Conservation (phyloP, 1,284 basidiomycete species). For the Calocybe gambosa region DNA sequence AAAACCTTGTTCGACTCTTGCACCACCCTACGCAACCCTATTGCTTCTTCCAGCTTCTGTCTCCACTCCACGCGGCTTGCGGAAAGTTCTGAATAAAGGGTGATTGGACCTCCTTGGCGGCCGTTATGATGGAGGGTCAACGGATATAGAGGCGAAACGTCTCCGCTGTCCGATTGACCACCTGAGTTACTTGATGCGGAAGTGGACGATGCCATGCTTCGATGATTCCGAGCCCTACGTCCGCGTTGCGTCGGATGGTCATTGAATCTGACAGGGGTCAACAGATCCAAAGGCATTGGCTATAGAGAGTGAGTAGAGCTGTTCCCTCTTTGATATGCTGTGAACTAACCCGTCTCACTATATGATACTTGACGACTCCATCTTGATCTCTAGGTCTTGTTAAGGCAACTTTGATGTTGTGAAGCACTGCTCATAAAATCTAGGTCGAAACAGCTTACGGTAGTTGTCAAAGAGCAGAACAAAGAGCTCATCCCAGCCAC, state of each 20-base stretch:
- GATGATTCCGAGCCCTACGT: conserved; percentile 52
- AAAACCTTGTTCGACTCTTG: conserved; percentile 93
- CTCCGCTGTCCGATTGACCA: conserved; percentile 45
- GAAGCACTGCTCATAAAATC: not conserved
- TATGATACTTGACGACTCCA: not conserved
- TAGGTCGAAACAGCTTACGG: not conserved
- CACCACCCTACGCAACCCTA: conserved; percentile 78
- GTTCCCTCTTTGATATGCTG: not conserved
- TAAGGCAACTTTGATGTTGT: not conserved
- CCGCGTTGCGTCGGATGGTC: conserved; percentile 66
- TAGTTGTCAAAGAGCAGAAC: not conserved
- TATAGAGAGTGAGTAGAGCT: not conserved
- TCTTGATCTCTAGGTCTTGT: not conserved
- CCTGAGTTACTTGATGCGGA: conserved; percentile 25
- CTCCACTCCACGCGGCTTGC: conserved; percentile 83
- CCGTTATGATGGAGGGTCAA: conserved; percentile 84
- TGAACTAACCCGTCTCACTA: not conserved
- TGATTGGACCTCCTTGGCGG: conserved; percentile 74
- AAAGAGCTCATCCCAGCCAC: not conserved
- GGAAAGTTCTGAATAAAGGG: conserved; percentile 79
- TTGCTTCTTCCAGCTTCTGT: conserved; percentile 82
- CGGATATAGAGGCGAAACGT: conserved; percentile 73
- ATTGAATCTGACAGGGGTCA: conserved; percentile 76
- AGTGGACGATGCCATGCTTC: conserved; percentile 32
- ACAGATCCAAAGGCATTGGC: conserved; percentile 28